These are phyloP conservation scores for Tylopilus sp. DNA, from an alignment of 768 basidiomycete species.

Conservation along the genomic window DNA sequence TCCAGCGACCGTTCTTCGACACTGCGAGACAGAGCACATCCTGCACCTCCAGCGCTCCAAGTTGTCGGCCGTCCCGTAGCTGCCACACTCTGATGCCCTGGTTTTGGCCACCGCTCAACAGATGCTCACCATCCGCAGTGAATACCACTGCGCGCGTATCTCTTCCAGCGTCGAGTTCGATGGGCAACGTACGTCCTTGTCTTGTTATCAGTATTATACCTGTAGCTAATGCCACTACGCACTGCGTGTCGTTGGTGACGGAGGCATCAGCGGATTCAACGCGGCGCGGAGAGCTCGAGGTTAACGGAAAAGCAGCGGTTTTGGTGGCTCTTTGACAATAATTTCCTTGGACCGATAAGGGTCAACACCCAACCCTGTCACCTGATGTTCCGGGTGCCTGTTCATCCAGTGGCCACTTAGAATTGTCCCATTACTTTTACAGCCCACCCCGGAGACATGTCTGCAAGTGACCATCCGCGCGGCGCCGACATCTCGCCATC, in stretches of 20 bases:
- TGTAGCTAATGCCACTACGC: not conserved
- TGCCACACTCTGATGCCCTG: not conserved
- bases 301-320: not conserved
- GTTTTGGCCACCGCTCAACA: not conserved
- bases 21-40: not conserved
- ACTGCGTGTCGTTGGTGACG: not conserved
- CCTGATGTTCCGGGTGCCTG: too few relatives aligned
- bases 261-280: too few relatives aligned
- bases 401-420: too few relatives aligned
- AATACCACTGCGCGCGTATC: not conserved
- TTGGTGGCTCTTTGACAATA: not conserved
- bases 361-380: too few relatives aligned
- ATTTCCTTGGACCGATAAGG: too few relatives aligned
- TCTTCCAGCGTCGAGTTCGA: not conserved
- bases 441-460: too few relatives aligned
- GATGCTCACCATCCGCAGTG: not conserved
- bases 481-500: too few relatives aligned
- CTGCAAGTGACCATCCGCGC: too few relatives aligned
- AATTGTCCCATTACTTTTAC: too few relatives aligned
- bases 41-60: not conserved
- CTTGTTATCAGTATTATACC: not conserved
- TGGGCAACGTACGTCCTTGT: not conserved
- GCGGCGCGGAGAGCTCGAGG: too few relatives aligned
- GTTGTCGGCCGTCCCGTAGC: not conserved
- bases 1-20: not conserved